These are phyloP conservation scores for Xylaria sp. DNA, from an alignment of 2,329 filamentous ascomycete genomes.

Conservation along the genomic window DNA sequence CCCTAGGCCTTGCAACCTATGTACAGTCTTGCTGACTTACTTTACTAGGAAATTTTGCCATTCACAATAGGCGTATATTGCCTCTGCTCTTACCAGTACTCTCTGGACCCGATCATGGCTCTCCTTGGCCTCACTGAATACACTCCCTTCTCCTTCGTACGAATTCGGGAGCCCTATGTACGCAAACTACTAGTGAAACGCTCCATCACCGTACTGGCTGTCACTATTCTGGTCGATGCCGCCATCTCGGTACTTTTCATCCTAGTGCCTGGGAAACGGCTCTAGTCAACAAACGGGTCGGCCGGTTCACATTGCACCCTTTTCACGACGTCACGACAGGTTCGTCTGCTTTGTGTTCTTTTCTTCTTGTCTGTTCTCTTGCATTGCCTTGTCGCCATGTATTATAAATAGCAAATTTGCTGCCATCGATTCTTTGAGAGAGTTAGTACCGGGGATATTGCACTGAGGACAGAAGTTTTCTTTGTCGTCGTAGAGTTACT, in stretches of 20 bases:
- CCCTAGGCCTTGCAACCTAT: neutral
- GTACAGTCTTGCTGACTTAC: neutral
- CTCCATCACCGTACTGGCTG: conserved; percentile 80
- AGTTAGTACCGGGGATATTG: conserved; percentile 27
- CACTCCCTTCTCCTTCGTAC: conserved; percentile 91
- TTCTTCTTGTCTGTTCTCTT: neutral
- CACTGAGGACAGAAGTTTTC: neutral
- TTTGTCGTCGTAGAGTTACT: neutral
- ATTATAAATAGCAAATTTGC: conserved; percentile 17
- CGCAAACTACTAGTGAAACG: conserved; percentile 86
- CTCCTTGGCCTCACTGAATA: conserved; percentile 94
- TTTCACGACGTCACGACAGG: conserved; percentile 47
- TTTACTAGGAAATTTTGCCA: conserved; percentile 75
- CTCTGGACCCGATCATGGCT: conserved; percentile 90
- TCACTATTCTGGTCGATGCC: conserved; percentile 81
- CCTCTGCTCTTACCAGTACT: conserved; percentile 92
- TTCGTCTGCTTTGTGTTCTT: conserved; percentile 26
- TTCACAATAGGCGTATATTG: conserved; percentile 93
- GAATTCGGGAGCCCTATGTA: conserved; percentile 90
- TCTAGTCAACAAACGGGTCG: conserved; percentile 58
- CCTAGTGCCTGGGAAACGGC: conserved; percentile 87
- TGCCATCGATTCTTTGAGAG: conserved; percentile 6
- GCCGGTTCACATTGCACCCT: neutral
- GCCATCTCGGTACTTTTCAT: conserved; percentile 92
- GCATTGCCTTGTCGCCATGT: conserved; percentile 2